phyloP scores from a whole-genome alignment of 371 early-diverging fungal genomes.

The Mortierella sp. region DNA sequence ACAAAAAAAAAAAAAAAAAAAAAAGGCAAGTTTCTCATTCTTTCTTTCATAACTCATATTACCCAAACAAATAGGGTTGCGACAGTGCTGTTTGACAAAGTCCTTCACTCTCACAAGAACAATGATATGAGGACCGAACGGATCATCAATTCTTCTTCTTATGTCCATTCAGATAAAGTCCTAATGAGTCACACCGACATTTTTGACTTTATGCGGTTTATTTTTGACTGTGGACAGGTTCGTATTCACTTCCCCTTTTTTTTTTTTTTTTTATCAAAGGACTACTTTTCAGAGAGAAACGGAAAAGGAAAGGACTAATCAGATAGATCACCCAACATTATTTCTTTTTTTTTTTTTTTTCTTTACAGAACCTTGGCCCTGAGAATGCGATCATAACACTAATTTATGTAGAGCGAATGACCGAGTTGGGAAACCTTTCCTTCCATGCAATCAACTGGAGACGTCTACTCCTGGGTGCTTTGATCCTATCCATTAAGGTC shows the following conservation, averaged over 20 bases:
- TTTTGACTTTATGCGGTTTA: conserved; percentile 54
- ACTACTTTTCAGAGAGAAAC: conserved; percentile 29
- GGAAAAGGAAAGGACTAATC: not conserved
- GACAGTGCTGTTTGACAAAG: conserved; percentile 37
- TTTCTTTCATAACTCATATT: no score
- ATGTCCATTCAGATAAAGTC: conserved; percentile 31
- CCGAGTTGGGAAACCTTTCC: conserved; percentile 65
- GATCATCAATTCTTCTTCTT: conserved; percentile 46
- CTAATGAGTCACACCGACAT: conserved; percentile 45
- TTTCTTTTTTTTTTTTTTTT: not conserved
- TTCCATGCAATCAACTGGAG: conserved; percentile 81
- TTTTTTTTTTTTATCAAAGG: conserved; percentile 3
- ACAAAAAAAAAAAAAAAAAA: no score
- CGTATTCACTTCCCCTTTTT: not conserved
- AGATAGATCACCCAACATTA: not conserved
- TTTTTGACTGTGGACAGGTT: conserved; percentile 68
- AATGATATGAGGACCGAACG: conserved; percentile 40
- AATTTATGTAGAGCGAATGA: conserved; percentile 79
- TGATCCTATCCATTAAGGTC: conserved; percentile 81
- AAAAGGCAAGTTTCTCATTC: not conserved
- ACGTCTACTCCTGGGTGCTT: conserved; percentile 71
- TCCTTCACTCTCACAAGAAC: conserved; percentile 28
- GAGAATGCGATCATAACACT: conserved; percentile 81
- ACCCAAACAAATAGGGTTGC: conserved; percentile 31
- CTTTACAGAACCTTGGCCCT: conserved; percentile 57